phyloP scores from a whole-genome alignment of 2,329 filamentous ascomycete genomes.

The Phaeosphaeriaceae sp. region DNA sequence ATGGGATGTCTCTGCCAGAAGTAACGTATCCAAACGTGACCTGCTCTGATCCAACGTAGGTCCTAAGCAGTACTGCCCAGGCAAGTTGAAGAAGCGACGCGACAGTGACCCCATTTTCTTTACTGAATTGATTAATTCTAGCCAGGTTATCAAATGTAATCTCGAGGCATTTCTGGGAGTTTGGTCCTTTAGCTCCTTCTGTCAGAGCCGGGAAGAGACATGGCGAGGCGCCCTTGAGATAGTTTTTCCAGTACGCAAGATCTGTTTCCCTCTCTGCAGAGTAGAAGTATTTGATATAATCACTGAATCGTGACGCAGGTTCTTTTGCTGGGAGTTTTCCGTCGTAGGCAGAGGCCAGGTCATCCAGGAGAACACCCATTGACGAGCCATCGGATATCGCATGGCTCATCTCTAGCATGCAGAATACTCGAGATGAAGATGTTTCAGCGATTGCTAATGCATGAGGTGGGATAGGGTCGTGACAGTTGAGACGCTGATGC shows the following conservation, averaged over 20 bases:
- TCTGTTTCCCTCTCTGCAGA: constrained; percentile 38
- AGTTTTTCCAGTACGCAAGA: constrained; percentile 54
- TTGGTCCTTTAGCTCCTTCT: constrained; percentile 40
- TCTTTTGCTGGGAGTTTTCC: constrained; percentile 44
- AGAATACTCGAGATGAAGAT: constrained; percentile 46
- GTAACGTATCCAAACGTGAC: constrained; percentile 63
- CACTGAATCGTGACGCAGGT: constrained; percentile 45
- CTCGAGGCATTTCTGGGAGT: constrained; percentile 46
- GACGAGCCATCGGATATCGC: constrained; percentile 59
- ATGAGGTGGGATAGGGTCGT: constrained; percentile 52
- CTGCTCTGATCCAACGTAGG: constrained; percentile 55
- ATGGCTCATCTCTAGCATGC: constrained; percentile 59
- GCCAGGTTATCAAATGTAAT: constrained; percentile 45
- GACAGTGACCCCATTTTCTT: constrained; percentile 52
- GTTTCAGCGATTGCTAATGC: constrained; percentile 55
- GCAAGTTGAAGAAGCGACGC: constrained; percentile 59
- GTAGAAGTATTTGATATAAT: constrained; percentile 46
- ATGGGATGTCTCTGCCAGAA: constrained; percentile 60
- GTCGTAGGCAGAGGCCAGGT: constrained; percentile 55
- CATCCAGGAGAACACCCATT: constrained; percentile 55
- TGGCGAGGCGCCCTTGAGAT: constrained; percentile 53
- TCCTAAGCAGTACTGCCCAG: constrained; percentile 59
- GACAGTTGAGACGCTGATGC: constrained; percentile 33
- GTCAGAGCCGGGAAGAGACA: constrained; percentile 55
- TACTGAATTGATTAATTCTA: constrained; percentile 46